Base-by-base conservation (phyloP, 306 rosid species). In the Inga laurina region DNA sequence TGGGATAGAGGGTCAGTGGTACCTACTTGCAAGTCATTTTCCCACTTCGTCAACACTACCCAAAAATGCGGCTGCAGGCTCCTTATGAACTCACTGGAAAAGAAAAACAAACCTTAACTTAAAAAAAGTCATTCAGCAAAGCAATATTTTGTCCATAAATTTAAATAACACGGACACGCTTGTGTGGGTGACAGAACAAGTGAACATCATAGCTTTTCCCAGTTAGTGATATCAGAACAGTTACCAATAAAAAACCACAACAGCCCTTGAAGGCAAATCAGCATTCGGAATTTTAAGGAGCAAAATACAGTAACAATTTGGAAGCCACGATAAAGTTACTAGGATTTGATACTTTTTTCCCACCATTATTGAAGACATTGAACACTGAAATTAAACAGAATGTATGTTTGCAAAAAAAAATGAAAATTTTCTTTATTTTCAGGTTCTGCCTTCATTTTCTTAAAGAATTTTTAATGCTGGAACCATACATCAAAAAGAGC, bases 1-100 rank as follows among this genome's bases (percentile, higher is more conserved):
- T 8, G 15, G 71, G 30, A 35, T 14, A 67, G 80, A 61, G 71
- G 48, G 24, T n/a, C 66, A 59, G 30, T 59, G 57, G 70, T 76
- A 88, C 90, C 81, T 86, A 69, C 84, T 67, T 14, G 69, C 76
- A 84, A 80, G 56, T 34, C 86, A 76, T 75, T 79, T 68, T 74
- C 72, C 80, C 84, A 74, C 82, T 56, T 75, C 32, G 52, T 73
- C 83, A 75, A 79, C 62, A 77, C 48, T 83, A 83, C 81, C 62
- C 59, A 70, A 69, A 70, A 61, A 79, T 81, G 82, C 8, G 67
- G 66, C 83, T 14, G 68, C 75, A 76, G 39, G 81, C 82, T 65
- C 81, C 78, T 84, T 69, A 76, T 59, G 82, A 84, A 83, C 75
- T 89, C 88, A 82, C 90, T 89, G 90, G 69, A 87, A 49, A 82